Conservation (phyloP, 441 rosid species). For the Dalechampia spathulata region DNA sequence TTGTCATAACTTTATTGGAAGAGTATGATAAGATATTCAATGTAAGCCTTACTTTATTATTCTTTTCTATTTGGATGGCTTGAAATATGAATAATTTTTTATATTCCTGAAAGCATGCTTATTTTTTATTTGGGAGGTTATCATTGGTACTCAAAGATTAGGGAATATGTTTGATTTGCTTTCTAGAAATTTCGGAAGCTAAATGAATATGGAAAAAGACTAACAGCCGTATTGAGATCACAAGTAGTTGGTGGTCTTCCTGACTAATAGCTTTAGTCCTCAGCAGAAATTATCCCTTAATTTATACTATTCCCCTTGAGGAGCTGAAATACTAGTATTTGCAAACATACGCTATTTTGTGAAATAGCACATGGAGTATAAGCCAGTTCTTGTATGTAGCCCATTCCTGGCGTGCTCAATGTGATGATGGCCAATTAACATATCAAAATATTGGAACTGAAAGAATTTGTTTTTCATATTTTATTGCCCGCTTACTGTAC, state of each 20-base stretch:
- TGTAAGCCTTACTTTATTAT: constrained; percentile 39
- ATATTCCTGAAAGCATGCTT: background rate
- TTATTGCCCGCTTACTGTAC: constrained; percentile 2
- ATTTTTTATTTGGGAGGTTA: constrained; percentile 4
- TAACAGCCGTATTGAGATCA: background rate
- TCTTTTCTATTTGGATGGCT: background rate
- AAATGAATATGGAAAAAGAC: background rate
- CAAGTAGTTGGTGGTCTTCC: background rate
- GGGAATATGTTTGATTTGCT: background rate
- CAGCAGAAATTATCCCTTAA: background rate
- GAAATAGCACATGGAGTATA: no score
- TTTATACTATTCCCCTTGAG: background rate
- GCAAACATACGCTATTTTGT: background rate
- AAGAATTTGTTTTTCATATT: background rate
- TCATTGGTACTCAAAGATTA: background rate
- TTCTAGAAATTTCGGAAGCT: background rate
- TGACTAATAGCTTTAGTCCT: background rate
- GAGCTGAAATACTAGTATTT: background rate
- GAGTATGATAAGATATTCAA: constrained; percentile 83
- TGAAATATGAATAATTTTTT: constrained; percentile 4
- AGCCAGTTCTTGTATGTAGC: background rate
- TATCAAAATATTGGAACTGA: background rate
- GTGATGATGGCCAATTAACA: background rate
- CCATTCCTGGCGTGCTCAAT: background rate
- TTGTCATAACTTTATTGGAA: constrained; percentile 83